phyloP scores from a whole-genome alignment of 306 rosid genomes.

The Luffa acutangula region DNA sequence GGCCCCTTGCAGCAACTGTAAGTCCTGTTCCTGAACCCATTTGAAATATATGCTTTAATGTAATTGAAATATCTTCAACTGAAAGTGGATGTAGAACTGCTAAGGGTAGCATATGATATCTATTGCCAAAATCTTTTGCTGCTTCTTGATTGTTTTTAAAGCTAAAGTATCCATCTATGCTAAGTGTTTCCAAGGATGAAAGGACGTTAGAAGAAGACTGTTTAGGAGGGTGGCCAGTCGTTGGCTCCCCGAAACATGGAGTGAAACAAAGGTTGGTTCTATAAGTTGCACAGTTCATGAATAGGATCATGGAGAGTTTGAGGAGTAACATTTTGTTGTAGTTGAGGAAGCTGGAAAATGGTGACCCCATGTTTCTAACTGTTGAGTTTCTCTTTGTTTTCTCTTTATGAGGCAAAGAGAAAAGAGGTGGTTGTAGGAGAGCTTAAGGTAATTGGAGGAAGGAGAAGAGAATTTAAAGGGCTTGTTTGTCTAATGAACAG shows the following conservation, averaged over 20 bases:
- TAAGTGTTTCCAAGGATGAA: slow-evolving; percentile 37
- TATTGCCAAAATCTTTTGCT: slow-evolving; percentile 81
- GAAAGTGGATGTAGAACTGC: slow-evolving; percentile 71
- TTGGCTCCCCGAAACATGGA: slow-evolving; percentile 9
- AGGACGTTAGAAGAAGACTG: slow-evolving; percentile 10
- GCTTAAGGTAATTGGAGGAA: background rate
- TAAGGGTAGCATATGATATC: slow-evolving; percentile 49
- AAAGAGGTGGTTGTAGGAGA: slow-evolving; percentile 27
- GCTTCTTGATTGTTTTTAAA: slow-evolving; percentile 37
- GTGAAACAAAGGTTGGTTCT: slow-evolving; percentile 31
- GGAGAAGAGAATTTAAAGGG: slow-evolving; percentile 40
- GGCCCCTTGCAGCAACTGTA: slow-evolving; percentile 87
- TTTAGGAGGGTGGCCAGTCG: slow-evolving; percentile 12
- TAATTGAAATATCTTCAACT: slow-evolving; percentile 50
- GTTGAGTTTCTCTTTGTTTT: background rate
- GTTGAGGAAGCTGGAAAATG: background rate
- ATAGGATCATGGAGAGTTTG: slow-evolving; percentile 19
- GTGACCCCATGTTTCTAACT: slow-evolving; percentile 4
- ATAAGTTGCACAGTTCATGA: slow-evolving; percentile 32
- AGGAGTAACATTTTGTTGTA: background rate
- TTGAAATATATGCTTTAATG: slow-evolving; percentile 39
- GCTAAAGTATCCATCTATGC: slow-evolving; percentile 64
- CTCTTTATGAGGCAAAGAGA: slow-evolving; percentile 16
- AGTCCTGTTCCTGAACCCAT: slow-evolving; percentile 47
- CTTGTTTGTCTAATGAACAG: slow-evolving; percentile 11